These are phyloP conservation scores for Pythium dissimile DNA, from an alignment of 352 stramenopile genomes.

Conservation along the genomic window DNA sequence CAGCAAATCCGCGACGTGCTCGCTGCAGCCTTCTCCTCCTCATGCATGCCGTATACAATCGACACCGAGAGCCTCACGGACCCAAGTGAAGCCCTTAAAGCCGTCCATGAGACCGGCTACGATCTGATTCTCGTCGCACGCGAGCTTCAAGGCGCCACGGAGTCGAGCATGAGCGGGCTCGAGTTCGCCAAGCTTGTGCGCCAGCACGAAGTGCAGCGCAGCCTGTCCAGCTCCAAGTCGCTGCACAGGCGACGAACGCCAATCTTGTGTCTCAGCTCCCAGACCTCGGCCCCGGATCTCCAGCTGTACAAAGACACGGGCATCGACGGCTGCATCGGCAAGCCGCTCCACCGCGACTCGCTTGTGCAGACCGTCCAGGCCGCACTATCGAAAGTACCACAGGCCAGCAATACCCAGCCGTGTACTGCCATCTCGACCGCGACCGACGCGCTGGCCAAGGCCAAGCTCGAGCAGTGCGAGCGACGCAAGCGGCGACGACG, in stretches of 20 bases:
- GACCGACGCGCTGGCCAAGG: constrained; percentile 36
- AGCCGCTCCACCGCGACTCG: constrained; percentile 63
- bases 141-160: constrained; percentile 13
- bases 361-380: constrained; percentile 79
- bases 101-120: constrained; percentile 49
- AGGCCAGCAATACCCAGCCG: constrained; percentile 13
- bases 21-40: not conserved
- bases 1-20: constrained; percentile 38
- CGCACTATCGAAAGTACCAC: no score
- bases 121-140: constrained; percentile 86
- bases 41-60: constrained; percentile 15
- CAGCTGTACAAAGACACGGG: constrained; percentile 85
- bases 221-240: constrained; percentile 17
- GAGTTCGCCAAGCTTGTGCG: constrained; percentile 79
- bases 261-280: constrained; percentile 70
- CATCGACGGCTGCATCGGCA: constrained; percentile 91
- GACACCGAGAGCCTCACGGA: constrained; percentile 64
- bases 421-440: constrained; percentile 26
- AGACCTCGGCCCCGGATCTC: constrained; percentile 66
- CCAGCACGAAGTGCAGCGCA: constrained; percentile 69
- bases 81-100: constrained; percentile 44
- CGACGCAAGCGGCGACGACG: constrained; percentile 31
- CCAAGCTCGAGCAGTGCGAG: constrained; percentile 39
- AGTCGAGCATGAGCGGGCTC: constrained; percentile 52
- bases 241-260: constrained; percentile 33